phyloP scores from a whole-genome alignment of 345 rosid species.

The Gynandropsis gynandra region DNA sequence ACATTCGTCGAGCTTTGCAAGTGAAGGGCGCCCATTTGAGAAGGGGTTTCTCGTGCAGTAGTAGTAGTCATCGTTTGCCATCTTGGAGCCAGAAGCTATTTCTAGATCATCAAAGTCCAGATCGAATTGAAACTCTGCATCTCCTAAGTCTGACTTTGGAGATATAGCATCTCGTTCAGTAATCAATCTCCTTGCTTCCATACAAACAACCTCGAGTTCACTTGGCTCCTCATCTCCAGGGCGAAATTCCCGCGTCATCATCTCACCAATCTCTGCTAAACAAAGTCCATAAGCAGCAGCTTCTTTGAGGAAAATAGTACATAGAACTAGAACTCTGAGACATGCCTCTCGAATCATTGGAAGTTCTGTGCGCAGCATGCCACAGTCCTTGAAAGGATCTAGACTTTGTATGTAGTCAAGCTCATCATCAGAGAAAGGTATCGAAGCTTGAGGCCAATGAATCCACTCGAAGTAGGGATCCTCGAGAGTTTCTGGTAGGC shows the following conservation, averaged over 20 bases:
- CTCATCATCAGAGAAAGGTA: constrained; percentile 68
- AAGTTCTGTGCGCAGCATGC: constrained; percentile 46
- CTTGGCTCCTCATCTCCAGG: constrained; percentile 53
- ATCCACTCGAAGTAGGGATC: constrained; percentile 74
- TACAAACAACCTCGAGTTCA: constrained; percentile 48
- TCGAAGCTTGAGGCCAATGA: constrained; percentile 67
- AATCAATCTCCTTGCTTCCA: constrained; percentile 39
- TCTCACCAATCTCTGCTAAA: constrained; percentile 49
- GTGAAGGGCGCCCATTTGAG: constrained; percentile 28
- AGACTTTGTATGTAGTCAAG: constrained; percentile 48
- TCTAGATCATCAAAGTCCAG: constrained; percentile 33
- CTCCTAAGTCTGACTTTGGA: constrained; percentile 27
- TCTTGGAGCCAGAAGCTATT: constrained; percentile 12
- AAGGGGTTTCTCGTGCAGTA: constrained; percentile 18
- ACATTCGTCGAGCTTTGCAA: constrained; percentile 39
- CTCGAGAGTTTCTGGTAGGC: constrained; percentile 57
- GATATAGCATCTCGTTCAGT: constrained; percentile 27
- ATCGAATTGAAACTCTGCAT: constrained; percentile 36
- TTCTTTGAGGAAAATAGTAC: constrained; percentile 54
- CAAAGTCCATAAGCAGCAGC: constrained; percentile 43
- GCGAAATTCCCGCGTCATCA: constrained; percentile 54
- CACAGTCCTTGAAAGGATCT: constrained; percentile 40
- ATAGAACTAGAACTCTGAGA: constrained; percentile 40
- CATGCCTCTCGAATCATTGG: constrained; percentile 66
- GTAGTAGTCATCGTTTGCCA: not conserved